These are phyloP conservation scores for Geoglossum glabrum DNA, from an alignment of 495 filamentous ascomycete species.

Conservation along the genomic window DNA sequence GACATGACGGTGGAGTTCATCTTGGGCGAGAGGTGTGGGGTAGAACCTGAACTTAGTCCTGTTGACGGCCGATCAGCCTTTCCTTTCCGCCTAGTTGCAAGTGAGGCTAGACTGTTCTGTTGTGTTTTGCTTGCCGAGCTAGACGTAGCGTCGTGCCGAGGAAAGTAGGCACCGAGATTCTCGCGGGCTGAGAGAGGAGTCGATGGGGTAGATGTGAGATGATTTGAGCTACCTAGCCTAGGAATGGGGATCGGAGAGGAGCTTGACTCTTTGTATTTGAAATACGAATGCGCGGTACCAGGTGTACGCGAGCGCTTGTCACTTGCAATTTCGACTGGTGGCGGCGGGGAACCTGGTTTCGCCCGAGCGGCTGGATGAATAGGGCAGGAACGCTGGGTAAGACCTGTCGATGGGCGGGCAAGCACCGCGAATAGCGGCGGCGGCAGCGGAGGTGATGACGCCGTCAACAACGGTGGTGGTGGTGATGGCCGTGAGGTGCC, in stretches of 20 bases:
- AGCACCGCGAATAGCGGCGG: not conserved
- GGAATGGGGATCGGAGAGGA: not conserved
- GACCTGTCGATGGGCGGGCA: not conserved
- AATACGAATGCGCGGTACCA: not conserved
- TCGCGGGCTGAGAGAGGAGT: not conserved
- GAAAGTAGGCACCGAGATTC: not conserved
- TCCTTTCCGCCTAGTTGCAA: not conserved
- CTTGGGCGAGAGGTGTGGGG: not conserved
- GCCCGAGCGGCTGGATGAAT: not conserved
- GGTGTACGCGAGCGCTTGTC: not conserved
- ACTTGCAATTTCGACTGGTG: not conserved
- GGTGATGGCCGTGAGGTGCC: not conserved
- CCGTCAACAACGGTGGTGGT: not conserved
- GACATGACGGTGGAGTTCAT: conserved; percentile 1
- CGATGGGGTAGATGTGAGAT: not conserved
- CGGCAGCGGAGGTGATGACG: not conserved
- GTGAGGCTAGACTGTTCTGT: not conserved
- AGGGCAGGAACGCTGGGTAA: not conserved
- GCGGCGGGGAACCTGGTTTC: not conserved
- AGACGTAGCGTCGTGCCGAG: not conserved
- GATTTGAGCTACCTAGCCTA: not conserved
- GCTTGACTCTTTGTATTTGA: not conserved
- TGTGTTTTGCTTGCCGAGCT: not conserved
- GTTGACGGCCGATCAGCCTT: not conserved
- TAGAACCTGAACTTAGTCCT: not conserved